phyloP scores from a whole-genome alignment of 768 basidiomycete genomes.

The Punctularia strigosozonata region DNA sequence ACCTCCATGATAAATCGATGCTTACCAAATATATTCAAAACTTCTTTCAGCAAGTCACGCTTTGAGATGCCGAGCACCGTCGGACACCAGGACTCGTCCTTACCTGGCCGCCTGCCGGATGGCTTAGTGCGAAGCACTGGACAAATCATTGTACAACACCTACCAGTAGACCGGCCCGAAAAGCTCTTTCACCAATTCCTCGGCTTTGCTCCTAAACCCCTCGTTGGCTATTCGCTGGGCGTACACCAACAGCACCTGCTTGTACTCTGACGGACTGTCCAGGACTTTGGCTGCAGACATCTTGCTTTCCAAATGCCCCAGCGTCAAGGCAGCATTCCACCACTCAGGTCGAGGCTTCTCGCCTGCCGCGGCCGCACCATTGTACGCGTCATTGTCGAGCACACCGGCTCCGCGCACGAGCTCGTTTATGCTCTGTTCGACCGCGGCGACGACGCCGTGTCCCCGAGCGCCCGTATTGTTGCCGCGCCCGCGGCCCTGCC shows the following conservation, averaged over 20 bases:
- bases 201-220: slow-evolving; percentile 77
- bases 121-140: slow-evolving; percentile 1
- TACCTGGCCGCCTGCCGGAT: slow-evolving; percentile 49
- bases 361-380: slow-evolving; percentile 7
- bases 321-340: slow-evolving; percentile 75
- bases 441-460: slow-evolving; percentile 41
- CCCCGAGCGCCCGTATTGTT: slow-evolving; percentile 23
- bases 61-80: slow-evolving; percentile 62
- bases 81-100: slow-evolving; percentile 59
- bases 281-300: slow-evolving; percentile 63
- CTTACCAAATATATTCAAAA: slow-evolving; percentile 69
- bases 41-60: slow-evolving; percentile 75
- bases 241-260: slow-evolving; percentile 61
- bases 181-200: slow-evolving; percentile 85
- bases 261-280: slow-evolving; percentile 81
- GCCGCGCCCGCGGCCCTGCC: slow-evolving; percentile 60
- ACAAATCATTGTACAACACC: slow-evolving; percentile 17
- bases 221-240: slow-evolving; percentile 83
- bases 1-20: slow-evolving; percentile 3
- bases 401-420: slow-evolving; percentile 15
- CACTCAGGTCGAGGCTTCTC: slow-evolving; percentile 51
- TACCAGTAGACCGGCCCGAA: slow-evolving; percentile 87
- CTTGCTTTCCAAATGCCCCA: slow-evolving; percentile 82
- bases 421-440: slow-evolving; percentile 28
- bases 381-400: slow-evolving; percentile 4